Evolutionary conservation across 257 asterid genomes (phyloP).

Genomic region (Phtheirospermum japonicum): DNA sequence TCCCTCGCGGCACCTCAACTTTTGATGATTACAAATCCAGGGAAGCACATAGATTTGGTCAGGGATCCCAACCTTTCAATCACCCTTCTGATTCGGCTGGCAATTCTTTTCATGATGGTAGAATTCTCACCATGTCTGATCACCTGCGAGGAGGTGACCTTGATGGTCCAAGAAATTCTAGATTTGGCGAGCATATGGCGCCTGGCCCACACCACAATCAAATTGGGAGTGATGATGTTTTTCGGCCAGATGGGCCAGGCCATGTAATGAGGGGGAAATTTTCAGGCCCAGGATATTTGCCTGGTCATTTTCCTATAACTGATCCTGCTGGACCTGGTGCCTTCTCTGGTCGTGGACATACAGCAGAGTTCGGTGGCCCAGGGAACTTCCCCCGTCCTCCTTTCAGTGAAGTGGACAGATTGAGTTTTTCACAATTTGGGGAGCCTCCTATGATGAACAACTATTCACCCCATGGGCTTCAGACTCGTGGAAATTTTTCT

Average conservation of each 20-base stretch:
- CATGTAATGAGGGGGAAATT: conserved; percentile 45
- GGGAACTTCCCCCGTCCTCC: conserved; percentile 47
- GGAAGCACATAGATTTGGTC: conserved; percentile 54
- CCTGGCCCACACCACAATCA: conserved; percentile 46
- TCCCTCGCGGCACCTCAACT: conserved; percentile 36
- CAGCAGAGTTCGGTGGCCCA: conserved; percentile 44
- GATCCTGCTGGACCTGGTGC: conserved; percentile 54
- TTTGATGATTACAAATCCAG: conserved; percentile 53
- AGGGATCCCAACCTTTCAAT: conserved; percentile 54
- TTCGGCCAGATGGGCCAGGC: conserved; percentile 52
- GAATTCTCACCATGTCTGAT: conserved; percentile 53
- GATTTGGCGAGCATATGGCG: conserved; percentile 54
- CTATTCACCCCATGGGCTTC: conserved; percentile 52
- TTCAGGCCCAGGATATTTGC: conserved; percentile 46
- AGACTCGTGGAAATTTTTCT: conserved; percentile 40
- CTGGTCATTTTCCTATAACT: conserved; percentile 41
- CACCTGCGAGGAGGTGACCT: conserved; percentile 48
- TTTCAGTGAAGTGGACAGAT: conserved; percentile 44
- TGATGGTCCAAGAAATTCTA: conserved; percentile 47
- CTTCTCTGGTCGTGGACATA: conserved; percentile 46
- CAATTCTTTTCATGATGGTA: conserved; percentile 51
- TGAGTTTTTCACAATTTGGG: conserved; percentile 47
- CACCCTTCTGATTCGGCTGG: conserved; percentile 49
- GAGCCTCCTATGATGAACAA: conserved; percentile 67
- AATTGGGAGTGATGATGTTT: conserved; percentile 40